Conservation (phyloP, 257 asterid genomes). For the Solanum piurae region DNA sequence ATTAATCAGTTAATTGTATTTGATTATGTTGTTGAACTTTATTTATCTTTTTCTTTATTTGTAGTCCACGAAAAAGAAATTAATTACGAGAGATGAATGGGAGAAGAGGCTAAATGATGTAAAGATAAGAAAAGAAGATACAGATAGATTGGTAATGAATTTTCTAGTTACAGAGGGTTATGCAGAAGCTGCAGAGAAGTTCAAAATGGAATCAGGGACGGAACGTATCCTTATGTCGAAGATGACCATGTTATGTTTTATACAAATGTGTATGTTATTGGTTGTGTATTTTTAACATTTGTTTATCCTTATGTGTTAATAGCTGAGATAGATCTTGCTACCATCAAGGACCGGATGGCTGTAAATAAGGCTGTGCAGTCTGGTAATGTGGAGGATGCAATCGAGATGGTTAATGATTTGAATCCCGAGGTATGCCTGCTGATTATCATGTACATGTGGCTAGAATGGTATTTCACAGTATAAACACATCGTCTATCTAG, state of each 20-base stretch:
- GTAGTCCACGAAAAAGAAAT: conserved; percentile 53
- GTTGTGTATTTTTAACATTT: background rate
- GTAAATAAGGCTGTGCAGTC: conserved; percentile 77
- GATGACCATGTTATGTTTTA: background rate
- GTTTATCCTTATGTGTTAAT: conserved; percentile 35
- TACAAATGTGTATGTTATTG: background rate
- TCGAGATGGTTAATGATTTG: conserved; percentile 73
- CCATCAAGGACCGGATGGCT: conserved; percentile 74
- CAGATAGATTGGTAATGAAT: conserved; percentile 76
- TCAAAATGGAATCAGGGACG: conserved; percentile 70
- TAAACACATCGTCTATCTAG: background rate
- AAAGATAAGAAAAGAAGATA: conserved; percentile 52
- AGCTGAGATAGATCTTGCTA: conserved; percentile 86
- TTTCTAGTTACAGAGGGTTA: conserved; percentile 76
- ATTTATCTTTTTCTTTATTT: conserved; percentile 5
- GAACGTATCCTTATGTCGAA: conserved; percentile 50
- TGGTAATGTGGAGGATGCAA: conserved; percentile 86
- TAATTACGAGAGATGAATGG: conserved; percentile 68
- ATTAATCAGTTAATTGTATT: background rate
- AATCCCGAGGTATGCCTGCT: conserved; percentile 63
- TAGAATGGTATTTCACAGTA: background rate
- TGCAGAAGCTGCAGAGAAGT: conserved; percentile 70
- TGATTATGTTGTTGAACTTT: background rate
- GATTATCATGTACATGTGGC: background rate
- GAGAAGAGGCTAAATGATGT: conserved; percentile 50